Percentiles rank a stretch among this genome's conserved stretches.
phyloP scores from a whole-genome alignment of 345 rosid genomes.

The Salix purpurea region DNA sequence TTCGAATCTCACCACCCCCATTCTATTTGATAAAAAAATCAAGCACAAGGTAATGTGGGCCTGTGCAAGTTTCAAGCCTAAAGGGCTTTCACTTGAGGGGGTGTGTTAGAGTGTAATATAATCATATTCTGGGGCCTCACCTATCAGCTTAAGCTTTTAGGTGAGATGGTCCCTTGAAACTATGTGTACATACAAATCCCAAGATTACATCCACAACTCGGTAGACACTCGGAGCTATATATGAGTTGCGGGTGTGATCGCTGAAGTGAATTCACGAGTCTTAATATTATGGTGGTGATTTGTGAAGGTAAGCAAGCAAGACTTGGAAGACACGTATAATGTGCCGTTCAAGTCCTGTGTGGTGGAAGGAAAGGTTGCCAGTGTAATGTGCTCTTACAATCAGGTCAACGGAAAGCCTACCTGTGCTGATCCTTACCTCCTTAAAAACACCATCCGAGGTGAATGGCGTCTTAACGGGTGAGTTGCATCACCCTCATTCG shows the following conservation, averaged over 20 bases:
- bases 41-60: too few relatives aligned
- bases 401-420: constrained; percentile 95
- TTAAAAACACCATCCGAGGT: constrained; percentile 78
- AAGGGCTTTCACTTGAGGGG: too few relatives aligned
- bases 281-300: neutral
- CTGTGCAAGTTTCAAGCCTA: too few relatives aligned
- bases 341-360: constrained; percentile 91
- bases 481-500: neutral
- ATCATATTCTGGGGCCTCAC: too few relatives aligned
- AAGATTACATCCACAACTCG: too few relatives aligned
- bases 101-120: too few relatives aligned
- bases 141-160: too few relatives aligned
- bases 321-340: constrained; percentile 76
- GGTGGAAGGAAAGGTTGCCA: constrained; percentile 75
- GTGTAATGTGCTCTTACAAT: constrained; percentile 98
- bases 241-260: neutral
- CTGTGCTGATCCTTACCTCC: constrained; percentile 80
- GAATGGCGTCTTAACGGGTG: constrained; percentile 86
- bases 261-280: neutral
- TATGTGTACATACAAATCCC: too few relatives aligned
- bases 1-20: too few relatives aligned
- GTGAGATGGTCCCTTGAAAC: too few relatives aligned
- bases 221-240: too few relatives aligned
- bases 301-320: constrained; percentile 81
- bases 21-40: too few relatives aligned